Evolutionary conservation across 805 yeast genomes (phyloP).

Genomic region (Hanseniaspora mollemarum): DNA sequence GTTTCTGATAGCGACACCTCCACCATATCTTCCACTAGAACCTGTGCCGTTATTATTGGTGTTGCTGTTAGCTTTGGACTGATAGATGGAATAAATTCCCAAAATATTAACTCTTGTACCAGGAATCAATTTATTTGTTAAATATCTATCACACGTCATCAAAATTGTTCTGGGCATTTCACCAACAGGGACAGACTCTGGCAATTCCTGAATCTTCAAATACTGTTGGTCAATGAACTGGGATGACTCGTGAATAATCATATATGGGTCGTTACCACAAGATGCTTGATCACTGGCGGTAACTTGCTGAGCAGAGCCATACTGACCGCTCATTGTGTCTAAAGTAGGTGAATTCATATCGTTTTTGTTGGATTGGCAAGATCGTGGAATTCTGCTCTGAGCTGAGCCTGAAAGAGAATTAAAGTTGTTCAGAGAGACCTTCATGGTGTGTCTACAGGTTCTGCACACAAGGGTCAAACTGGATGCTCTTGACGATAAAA

Average conservation of each 20-base stretch:
- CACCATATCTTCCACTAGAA: conserved; percentile 26
- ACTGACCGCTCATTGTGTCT: conserved; percentile 15
- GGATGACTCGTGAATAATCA: conserved; percentile 86
- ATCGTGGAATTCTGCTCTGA: conserved; percentile 26
- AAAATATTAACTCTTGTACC: conserved; percentile 87
- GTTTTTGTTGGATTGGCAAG: conserved; percentile 26
- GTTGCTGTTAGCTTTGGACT: conserved; percentile 43
- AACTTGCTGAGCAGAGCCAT: conserved; percentile 20
- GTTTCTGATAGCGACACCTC: conserved; percentile 71
- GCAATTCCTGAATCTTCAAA: conserved; percentile 88
- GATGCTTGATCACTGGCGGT: conserved; percentile 24
- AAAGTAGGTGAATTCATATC: conserved; percentile 10
- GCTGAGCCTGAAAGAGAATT: conserved; percentile 27
- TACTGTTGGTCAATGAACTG: conserved; percentile 91
- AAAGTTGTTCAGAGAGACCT: conserved; percentile 35
- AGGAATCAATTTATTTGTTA: conserved; percentile 85
- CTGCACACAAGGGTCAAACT: conserved; percentile 75
- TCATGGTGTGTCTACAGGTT: conserved; percentile 69
- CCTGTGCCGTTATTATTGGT: conserved; percentile 33
- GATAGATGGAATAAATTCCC: conserved; percentile 88
- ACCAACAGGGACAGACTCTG: conserved; percentile 97
- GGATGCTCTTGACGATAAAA: conserved; percentile 78
- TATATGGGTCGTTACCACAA: conserved; percentile 89
- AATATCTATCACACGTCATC: conserved; percentile 75
- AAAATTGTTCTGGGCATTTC: conserved; percentile 94